Base-by-base conservation (phyloP, 1,284 basidiomycete species). In the Schizophyllum commune region DNA sequence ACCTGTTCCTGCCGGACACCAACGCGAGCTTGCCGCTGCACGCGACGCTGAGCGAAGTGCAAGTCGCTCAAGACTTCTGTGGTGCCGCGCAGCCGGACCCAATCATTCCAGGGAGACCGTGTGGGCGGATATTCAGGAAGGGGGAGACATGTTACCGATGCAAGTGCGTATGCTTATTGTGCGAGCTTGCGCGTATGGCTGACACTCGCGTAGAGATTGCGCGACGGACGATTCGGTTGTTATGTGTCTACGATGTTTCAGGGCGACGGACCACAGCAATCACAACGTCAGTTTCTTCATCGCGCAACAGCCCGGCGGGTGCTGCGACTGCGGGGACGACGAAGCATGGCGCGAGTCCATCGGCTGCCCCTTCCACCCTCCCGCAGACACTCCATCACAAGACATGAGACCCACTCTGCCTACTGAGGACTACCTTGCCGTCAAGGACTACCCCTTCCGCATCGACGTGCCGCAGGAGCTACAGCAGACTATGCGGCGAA, bases 201-300 rank as follows among this genome's bases (percentile, higher is more conserved):
- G 33, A 59, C 20, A 20, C 20, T 15, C 56, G 27, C 15, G 47
- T 39, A 95, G 94, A 73, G 94, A 96, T 66, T 97, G 95, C 72
- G 87, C 91, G 1, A 77, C 92, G 62, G 92, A 96, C 67, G 88
- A 94, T 62, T 92, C 89, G 64, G 94, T 91, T 66, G 92, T 96
- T 1, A 79, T 97, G 47, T 97, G 95, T 69, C 81, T 91, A 1
- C 82, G 84, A 57, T 97, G 95, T 73, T 98, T 95, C 74, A 87
- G 92, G 64, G 83, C 90, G 1, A 90, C 90, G 19, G 81, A 89
- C 64, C 95, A 97, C 70, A 77, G 79, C 51, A 87, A 86, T 47
- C 95, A 97, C 75, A 95, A 94, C 66, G 87, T 96, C 66, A 89
- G 89, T 64, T 96, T 96, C 76, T 93, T 92, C 72, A 89, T 94